A percentile compares a stretch with the other conserved stretches of the same genome.
Evolutionary conservation across 345 rosid species (phyloP).

Genomic region (Mallotus nudiflorus): DNA sequence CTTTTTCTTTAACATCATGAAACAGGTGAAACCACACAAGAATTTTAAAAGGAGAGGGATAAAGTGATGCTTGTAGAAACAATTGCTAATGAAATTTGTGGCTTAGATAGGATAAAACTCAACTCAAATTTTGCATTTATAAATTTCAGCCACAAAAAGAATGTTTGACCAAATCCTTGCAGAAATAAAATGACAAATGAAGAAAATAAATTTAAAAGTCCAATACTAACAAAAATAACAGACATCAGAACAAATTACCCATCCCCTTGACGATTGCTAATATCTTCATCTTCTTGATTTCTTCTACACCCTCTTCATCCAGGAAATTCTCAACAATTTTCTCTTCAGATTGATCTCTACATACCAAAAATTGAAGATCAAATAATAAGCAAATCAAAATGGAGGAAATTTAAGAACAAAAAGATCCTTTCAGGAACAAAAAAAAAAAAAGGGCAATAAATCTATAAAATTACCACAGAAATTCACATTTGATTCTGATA

Average conservation of each 20-base stretch:
- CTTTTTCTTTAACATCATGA: not conserved
- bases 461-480: not conserved
- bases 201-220: not conserved
- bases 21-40: not conserved
- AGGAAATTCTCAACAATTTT: conserved; percentile 76
- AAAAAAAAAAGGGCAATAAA: not conserved
- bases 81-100: not conserved
- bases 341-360: conserved; percentile 66
- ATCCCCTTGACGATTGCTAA: conserved; percentile 61
- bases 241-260: conserved; percentile 46
- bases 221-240: not conserved
- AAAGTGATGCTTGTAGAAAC: not conserved
- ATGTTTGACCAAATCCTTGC: not conserved
- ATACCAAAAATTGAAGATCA: conserved; percentile 9
- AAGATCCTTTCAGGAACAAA: not conserved
- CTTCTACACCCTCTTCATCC: conserved; percentile 61
- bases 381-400: not conserved
- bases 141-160: not conserved
- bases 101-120: not conserved
- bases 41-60: not conserved
- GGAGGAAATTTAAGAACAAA: not conserved
- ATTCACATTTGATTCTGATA: too few relatives aligned
- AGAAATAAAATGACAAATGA: not conserved
- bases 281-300: conserved; percentile 62
- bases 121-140: not conserved